Conservation (phyloP, 2,329 filamentous ascomycete genomes). For the Sarocladium brachiariae region DNA sequence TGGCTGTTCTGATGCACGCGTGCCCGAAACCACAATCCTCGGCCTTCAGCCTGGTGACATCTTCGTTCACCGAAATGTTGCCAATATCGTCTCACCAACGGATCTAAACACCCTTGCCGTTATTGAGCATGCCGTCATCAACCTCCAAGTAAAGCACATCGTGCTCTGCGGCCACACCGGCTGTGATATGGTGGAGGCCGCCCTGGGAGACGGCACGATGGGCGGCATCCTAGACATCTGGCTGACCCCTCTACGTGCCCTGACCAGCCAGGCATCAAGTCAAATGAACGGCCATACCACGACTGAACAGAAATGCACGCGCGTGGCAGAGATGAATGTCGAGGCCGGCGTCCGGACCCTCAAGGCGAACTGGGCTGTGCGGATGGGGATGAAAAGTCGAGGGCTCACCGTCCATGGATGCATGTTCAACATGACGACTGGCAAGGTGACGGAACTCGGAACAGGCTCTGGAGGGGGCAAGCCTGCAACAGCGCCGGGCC, state of each 20-base stretch:
- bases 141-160: slow-evolving; percentile 65
- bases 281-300: slow-evolving; percentile 23
- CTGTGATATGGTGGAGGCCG: slow-evolving; percentile 61
- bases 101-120: slow-evolving; percentile 9
- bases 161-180: slow-evolving; percentile 63
- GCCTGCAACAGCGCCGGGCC: slow-evolving; percentile 17
- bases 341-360: slow-evolving; percentile 59
- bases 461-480: slow-evolving; percentile 29
- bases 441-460: slow-evolving; percentile 42
- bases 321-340: slow-evolving; percentile 73
- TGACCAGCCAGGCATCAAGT: slow-evolving; percentile 24
- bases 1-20: slow-evolving; percentile 79
- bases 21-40: slow-evolving; percentile 76
- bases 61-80: slow-evolving; percentile 74
- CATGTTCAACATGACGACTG: slow-evolving; percentile 57
- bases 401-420: slow-evolving; percentile 71
- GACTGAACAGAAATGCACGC: slow-evolving; percentile 48
- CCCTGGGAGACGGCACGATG: slow-evolving; percentile 39
- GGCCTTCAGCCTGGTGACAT: slow-evolving; percentile 75
- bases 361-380: slow-evolving; percentile 60
- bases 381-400: slow-evolving; percentile 63
- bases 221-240: slow-evolving; percentile 50
- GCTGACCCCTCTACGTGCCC: slow-evolving; percentile 42
- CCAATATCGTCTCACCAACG: slow-evolving; percentile 7
- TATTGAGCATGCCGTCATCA: slow-evolving; percentile 64